These are phyloP conservation scores for Calonectria crousiana DNA, from an alignment of 2,329 filamentous ascomycete species.

Conservation along the genomic window DNA sequence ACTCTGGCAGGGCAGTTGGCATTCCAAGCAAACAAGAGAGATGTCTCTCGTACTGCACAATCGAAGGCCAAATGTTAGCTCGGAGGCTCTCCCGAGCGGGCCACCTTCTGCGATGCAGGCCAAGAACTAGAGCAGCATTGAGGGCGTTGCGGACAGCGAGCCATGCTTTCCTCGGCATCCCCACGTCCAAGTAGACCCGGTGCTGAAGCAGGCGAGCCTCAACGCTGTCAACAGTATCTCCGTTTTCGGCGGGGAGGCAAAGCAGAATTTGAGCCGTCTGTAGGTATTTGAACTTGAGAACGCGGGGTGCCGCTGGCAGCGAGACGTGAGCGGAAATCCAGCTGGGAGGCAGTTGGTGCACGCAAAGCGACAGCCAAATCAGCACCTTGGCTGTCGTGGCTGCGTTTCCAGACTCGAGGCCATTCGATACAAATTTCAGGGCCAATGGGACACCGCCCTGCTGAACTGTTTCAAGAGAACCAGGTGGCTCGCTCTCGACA, in stretches of 20 bases:
- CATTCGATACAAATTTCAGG: background rate
- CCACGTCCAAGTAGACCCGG: slow-evolving; percentile 67
- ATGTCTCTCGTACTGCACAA: slow-evolving; percentile 59
- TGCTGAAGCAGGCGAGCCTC: slow-evolving; percentile 63
- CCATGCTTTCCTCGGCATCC: slow-evolving; percentile 68
- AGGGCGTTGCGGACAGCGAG: slow-evolving; percentile 62
- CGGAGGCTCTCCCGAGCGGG: slow-evolving; percentile 19
- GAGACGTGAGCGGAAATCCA: slow-evolving; percentile 45
- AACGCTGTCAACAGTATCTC: slow-evolving; percentile 60
- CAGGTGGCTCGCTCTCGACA: background rate
- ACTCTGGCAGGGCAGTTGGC: background rate
- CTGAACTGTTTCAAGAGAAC: background rate
- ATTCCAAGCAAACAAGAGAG: slow-evolving; percentile 28
- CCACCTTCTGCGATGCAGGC: slow-evolving; percentile 51
- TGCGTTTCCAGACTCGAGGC: background rate
- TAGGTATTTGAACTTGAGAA: slow-evolving; percentile 11
- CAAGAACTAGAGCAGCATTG: slow-evolving; percentile 64
- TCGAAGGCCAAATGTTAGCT: slow-evolving; percentile 51
- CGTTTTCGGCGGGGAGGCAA: background rate
- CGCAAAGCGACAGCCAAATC: slow-evolving; percentile 57
- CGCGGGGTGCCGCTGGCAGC: slow-evolving; percentile 47
- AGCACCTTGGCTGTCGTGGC: slow-evolving; percentile 31
- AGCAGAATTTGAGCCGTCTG: slow-evolving; percentile 13
- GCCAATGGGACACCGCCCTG: background rate
- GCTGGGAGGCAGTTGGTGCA: slow-evolving; percentile 53